A percentile compares a stretch with the other conserved stretches of the same genome.
These are phyloP conservation scores for Boeremia lycopersici DNA, from an alignment of 2,329 filamentous ascomycete species.

Conservation along the genomic window DNA sequence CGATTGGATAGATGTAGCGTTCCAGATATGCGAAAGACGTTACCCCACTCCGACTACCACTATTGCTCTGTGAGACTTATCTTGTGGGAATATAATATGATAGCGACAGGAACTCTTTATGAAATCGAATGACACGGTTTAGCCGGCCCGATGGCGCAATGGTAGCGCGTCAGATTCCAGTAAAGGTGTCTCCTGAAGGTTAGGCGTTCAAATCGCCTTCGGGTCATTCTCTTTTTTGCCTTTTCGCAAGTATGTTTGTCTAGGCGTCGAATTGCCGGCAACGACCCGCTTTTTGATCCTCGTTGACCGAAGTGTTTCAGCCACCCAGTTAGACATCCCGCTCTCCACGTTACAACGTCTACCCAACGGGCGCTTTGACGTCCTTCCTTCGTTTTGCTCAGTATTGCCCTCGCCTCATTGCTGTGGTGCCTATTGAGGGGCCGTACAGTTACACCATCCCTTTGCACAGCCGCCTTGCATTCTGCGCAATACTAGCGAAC, in stretches of 20 bases:
- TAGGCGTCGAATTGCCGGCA: background rate
- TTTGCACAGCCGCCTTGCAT: too few species aligned
- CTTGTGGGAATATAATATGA: background rate
- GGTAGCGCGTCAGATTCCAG: constrained; percentile 25
- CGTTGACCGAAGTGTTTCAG: constrained; percentile 12
- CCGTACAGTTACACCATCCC: too few species aligned
- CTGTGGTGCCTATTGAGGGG: too few species aligned
- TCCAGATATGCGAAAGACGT: too few species aligned
- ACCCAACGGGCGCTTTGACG: background rate
- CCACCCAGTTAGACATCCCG: background rate
- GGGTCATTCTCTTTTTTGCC: constrained; percentile 18
- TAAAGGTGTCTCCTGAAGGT: constrained; percentile 21
- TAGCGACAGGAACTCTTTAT: background rate
- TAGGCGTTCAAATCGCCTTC: constrained; percentile 22
- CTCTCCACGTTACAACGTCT: constrained; percentile 1
- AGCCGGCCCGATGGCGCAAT: constrained; percentile 22
- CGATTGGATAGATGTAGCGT: too few species aligned
- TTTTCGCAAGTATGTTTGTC: background rate
- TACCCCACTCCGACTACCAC: too few species aligned
- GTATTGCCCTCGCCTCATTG: too few species aligned
- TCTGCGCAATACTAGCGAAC: background rate
- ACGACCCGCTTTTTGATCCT: constrained; percentile 8
- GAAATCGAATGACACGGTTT: constrained; percentile 19
- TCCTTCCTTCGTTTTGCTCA: too few species aligned
- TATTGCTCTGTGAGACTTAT: too few species aligned